A percentile compares a stretch with the other conserved stretches of the same genome.
Evolutionary conservation across 768 basidiomycete species (phyloP).

Genomic region (Agrocybe pediades): DNA sequence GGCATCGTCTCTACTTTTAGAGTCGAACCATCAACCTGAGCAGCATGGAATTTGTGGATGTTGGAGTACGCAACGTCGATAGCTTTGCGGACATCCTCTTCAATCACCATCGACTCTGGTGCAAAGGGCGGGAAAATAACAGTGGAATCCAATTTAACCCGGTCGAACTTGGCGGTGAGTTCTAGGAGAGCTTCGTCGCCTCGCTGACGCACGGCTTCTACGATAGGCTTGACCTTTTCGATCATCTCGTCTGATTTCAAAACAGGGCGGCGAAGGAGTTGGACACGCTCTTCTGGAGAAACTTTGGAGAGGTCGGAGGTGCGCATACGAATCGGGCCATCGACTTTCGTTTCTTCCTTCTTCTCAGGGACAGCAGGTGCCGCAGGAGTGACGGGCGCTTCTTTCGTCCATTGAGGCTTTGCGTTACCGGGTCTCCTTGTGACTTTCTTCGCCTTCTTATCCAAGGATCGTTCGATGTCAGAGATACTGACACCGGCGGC

Average conservation of each 20-base stretch:
- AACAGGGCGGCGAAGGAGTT: constrained; percentile 85
- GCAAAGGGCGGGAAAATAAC: constrained; percentile 81
- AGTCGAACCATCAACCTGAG: constrained; percentile 71
- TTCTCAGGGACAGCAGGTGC: constrained; percentile 19
- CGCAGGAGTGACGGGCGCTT: constrained; percentile 17
- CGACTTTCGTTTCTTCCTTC: constrained; percentile 20
- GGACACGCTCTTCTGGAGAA: constrained; percentile 54
- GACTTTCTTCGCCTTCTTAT: constrained; percentile 84
- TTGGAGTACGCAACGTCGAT: constrained; percentile 92
- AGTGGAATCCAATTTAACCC: constrained; percentile 67
- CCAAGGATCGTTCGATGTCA: constrained; percentile 84
- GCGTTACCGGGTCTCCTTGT: constrained; percentile 90
- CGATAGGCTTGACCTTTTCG: constrained; percentile 90
- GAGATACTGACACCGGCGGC: constrained; percentile 78
- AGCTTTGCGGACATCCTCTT: constrained; percentile 67
- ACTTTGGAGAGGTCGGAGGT: constrained; percentile 58
- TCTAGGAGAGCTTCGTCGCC: constrained; percentile 89
- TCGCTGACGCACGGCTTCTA: constrained; percentile 77
- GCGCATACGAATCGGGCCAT: constrained; percentile 74
- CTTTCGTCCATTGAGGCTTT: constrained; percentile 74
- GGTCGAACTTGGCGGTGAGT: constrained; percentile 93
- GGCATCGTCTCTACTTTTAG: constrained; percentile 96
- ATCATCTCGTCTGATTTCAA: constrained; percentile 90
- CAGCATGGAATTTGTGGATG: constrained; percentile 88
- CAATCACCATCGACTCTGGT: constrained; percentile 60